A percentile compares a stretch with the other conserved stretches of the same genome.
These are phyloP conservation scores for Botrytis pseudocinerea DNA, from an alignment of 2,329 filamentous ascomycete genomes.

Conservation along the genomic window DNA sequence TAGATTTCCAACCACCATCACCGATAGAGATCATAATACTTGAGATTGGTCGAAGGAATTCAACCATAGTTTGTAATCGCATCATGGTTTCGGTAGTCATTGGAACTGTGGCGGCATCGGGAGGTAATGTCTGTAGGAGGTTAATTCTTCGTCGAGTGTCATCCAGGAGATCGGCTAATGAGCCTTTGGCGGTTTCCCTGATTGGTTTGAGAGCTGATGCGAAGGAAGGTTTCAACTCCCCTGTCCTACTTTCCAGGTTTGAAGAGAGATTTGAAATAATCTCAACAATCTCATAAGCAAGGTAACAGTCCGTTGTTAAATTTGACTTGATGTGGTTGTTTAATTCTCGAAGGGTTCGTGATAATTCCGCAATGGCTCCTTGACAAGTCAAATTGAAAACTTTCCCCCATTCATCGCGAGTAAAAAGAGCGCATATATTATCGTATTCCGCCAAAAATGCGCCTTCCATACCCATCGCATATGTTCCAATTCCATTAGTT, in stretches of 20 bases:
- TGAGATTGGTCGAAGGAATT: constrained; percentile 80
- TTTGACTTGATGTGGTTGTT: constrained; percentile 88
- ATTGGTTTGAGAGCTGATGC: constrained; percentile 86
- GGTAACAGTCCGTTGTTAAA: constrained; percentile 85
- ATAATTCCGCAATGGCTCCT: constrained; percentile 75
- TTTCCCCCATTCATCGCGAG: constrained; percentile 77
- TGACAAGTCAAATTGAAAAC: constrained; percentile 80
- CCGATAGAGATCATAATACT: constrained; percentile 91
- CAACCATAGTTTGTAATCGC: constrained; percentile 81
- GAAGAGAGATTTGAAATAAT: constrained; percentile 79
- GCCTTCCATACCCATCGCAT: constrained; percentile 82
- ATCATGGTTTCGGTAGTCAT: constrained; percentile 83
- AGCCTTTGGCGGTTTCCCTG: constrained; percentile 86
- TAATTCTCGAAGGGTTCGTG: constrained; percentile 81
- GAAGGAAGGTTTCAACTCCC: constrained; percentile 80
- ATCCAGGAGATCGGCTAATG: constrained; percentile 78
- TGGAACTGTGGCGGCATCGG: constrained; percentile 75
- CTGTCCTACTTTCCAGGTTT: constrained; percentile 77
- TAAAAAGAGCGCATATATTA: constrained; percentile 84
- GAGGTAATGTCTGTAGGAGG: constrained; percentile 66
- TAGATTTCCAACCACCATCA: constrained; percentile 82
- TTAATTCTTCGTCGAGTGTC: constrained; percentile 74
- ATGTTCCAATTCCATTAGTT: constrained; percentile 88
- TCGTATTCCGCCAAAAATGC: constrained; percentile 88
- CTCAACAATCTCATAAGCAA: constrained; percentile 93